Evolutionary conservation across 108 stramenopile species (phyloP).

Genomic region (Cyclotella cryptica): DNA sequence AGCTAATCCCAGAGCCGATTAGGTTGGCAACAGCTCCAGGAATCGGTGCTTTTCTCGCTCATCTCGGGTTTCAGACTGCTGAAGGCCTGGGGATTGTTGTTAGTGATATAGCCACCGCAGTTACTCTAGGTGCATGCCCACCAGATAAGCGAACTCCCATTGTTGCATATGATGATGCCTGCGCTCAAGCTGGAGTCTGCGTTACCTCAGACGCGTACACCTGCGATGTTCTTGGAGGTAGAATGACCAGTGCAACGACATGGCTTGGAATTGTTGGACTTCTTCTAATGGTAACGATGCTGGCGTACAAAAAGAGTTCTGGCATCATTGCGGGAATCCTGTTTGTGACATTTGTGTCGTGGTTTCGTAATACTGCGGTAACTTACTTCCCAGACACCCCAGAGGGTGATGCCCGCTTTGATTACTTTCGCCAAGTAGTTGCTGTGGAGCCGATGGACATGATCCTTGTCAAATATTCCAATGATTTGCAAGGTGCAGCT

Average conservation of each 20-base stretch:
- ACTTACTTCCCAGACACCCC: conserved; percentile 63
- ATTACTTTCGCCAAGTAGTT: conserved; percentile 68
- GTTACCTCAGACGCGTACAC: conserved; percentile 66
- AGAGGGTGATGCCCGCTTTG: conserved; percentile 62
- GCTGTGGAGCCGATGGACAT: conserved; percentile 47
- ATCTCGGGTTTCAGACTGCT: conserved; percentile 74
- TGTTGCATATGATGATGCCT: conserved; percentile 64
- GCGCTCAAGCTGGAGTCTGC: conserved; percentile 41
- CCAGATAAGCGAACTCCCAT: conserved; percentile 53
- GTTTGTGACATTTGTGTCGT: conserved; percentile 63
- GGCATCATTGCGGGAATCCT: conserved; percentile 63
- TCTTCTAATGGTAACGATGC: conserved; percentile 56
- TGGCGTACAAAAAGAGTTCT: conserved; percentile 44
- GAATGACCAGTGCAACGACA: conserved; percentile 56
- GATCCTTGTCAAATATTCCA: conserved; percentile 46
- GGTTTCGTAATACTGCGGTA: conserved; percentile 67
- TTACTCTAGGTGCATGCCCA: conserved; percentile 72
- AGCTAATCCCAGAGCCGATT: conserved; percentile 65
- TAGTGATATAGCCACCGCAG: conserved; percentile 71
- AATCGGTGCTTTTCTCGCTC: conserved; percentile 78
- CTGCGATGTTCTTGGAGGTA: conserved; percentile 66
- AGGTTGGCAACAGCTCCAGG: conserved; percentile 65
- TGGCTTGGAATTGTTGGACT: conserved; percentile 72
- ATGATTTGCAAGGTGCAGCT: conserved; percentile 43
- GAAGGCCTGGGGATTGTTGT: conserved; percentile 77